phyloP scores from a whole-genome alignment of 148 eudicot species.

The Camellia sinensis region DNA sequence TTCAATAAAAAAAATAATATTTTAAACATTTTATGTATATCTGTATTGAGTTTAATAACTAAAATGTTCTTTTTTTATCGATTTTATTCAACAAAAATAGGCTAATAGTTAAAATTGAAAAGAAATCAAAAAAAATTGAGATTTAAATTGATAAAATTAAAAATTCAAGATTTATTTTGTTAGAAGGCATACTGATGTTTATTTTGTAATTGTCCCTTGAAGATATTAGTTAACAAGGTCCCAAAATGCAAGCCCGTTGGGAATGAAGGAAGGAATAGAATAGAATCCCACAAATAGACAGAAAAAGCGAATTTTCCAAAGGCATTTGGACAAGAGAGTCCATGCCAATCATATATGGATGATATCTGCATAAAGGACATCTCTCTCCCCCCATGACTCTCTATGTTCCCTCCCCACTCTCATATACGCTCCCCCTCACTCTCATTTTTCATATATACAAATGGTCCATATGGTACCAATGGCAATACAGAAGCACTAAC shows the following conservation, averaged over 20 bases:
- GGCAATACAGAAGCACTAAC: neutral
- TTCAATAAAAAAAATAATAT: too few species aligned
- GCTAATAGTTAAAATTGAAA: too few species aligned
- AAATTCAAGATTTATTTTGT: too few species aligned
- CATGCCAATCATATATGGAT: conserved; percentile 42
- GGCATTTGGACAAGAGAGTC: conserved; percentile 42
- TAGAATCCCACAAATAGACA: conserved; percentile 26
- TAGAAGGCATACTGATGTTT: too few species aligned
- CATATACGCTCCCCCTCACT: neutral
- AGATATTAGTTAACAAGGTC: too few species aligned
- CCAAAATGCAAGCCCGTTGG: neutral
- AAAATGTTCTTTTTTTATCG: too few species aligned
- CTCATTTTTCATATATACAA: neutral
- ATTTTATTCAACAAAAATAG: too few species aligned
- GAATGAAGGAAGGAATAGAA: conserved; percentile 12
- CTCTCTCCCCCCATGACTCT: conserved; percentile 7
- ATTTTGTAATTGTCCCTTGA: too few species aligned
- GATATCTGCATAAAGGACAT: conserved; percentile 19
- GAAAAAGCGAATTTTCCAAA: conserved; percentile 36
- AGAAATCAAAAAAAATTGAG: too few species aligned
- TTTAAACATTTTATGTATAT: too few species aligned
- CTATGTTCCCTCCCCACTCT: neutral
- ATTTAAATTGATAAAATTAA: too few species aligned
- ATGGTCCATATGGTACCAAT: neutral
- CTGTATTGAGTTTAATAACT: too few species aligned